phyloP scores from a whole-genome alignment of 2,329 filamentous ascomycete genomes.

The Fusarium sp. region DNA sequence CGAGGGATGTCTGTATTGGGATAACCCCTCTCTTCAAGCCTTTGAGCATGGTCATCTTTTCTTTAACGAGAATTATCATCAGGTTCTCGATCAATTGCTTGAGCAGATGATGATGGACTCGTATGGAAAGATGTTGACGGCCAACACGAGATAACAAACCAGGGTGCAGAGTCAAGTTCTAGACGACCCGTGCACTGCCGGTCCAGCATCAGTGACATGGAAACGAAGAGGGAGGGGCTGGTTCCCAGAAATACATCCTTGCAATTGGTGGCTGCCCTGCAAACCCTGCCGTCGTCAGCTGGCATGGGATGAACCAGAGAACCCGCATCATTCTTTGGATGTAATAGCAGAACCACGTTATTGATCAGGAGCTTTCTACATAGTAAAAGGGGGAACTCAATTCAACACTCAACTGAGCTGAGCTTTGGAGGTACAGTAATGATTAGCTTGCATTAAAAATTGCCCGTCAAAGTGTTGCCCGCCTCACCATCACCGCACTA shows the following conservation, averaged over 20 bases:
- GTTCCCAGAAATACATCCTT: not conserved
- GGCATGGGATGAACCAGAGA: conserved; percentile 13
- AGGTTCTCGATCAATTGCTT: not conserved
- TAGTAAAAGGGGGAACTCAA: not conserved
- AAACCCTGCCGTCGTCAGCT: conserved; percentile 1
- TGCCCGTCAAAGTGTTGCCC: not conserved
- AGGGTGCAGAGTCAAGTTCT: not conserved
- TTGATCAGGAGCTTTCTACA: not conserved
- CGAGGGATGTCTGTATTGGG: not conserved
- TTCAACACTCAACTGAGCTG: not conserved
- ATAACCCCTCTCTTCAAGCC: not conserved
- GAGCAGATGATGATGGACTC: not conserved
- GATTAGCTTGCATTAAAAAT: not conserved
- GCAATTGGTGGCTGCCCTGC: not conserved
- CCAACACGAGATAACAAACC: not conserved
- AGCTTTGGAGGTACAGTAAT: not conserved
- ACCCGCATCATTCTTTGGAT: not conserved
- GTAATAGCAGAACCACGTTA: not conserved
- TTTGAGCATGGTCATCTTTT: not conserved
- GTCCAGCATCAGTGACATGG: not conserved
- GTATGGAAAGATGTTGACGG: not conserved
- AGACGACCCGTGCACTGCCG: not conserved
- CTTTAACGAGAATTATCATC: not conserved
- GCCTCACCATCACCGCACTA: not conserved
- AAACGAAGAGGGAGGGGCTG: not conserved